Percentiles rank a stretch among this genome's conserved stretches.
Evolutionary conservation across 768 basidiomycete species (phyloP).

Genomic region (Lyophyllum shimeji): DNA sequence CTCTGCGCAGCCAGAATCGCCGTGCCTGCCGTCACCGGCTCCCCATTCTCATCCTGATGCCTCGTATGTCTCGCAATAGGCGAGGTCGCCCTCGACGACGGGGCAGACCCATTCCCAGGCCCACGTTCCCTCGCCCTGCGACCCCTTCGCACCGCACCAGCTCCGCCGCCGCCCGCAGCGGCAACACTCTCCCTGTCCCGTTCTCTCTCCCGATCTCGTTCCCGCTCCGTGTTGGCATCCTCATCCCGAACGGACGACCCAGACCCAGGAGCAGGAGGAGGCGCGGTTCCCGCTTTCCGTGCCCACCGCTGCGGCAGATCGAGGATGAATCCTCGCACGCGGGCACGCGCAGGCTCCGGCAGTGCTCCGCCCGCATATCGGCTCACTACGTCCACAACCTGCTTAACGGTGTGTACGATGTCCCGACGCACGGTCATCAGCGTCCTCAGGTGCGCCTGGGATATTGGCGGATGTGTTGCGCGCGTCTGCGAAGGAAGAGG

Average conservation of each 20-base stretch:
- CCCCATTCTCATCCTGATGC: constrained; percentile 18
- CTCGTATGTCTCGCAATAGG: constrained; percentile 19
- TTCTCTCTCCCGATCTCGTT: constrained; percentile 22
- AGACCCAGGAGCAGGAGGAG: no score
- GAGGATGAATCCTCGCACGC: constrained; percentile 76
- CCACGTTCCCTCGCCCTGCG: constrained; percentile 41
- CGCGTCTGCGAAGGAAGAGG: constrained; percentile 36
- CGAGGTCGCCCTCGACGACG: constrained; percentile 29
- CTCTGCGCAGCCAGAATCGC: constrained; percentile 77
- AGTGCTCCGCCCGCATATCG: constrained; percentile 85
- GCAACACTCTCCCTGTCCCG: constrained; percentile 28
- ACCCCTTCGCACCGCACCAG: constrained; percentile 28
- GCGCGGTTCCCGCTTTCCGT: constrained; percentile 31
- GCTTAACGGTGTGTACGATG: constrained; percentile 85
- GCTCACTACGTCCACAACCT: constrained; percentile 85
- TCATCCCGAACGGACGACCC: constrained; percentile 11
- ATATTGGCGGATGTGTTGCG: constrained; percentile 31
- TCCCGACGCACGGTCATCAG: constrained; percentile 74
- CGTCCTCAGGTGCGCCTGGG: constrained; percentile 57
- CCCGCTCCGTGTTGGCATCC: constrained; percentile 16
- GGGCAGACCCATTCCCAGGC: constrained; percentile 25
- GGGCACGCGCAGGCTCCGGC: constrained; percentile 77
- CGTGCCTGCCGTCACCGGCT: constrained; percentile 41
- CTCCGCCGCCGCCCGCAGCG: constrained; percentile 29
- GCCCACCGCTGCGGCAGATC: constrained; percentile 84